Base-by-base conservation (phyloP, 495 filamentous ascomycete genomes). In the Daldinia bambusicola region DNA sequence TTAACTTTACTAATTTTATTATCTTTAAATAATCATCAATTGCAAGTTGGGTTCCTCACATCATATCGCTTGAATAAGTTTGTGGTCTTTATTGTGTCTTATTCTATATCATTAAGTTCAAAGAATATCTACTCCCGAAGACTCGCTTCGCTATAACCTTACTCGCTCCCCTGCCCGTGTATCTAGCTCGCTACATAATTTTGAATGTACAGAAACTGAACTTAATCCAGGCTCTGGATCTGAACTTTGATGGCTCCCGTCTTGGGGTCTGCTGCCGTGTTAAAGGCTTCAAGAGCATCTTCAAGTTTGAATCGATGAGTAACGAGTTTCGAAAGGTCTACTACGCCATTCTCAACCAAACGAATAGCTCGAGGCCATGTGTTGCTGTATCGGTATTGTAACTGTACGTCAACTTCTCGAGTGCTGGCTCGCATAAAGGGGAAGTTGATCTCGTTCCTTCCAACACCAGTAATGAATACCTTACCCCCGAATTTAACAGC, bases 211-310 rank as follows among this genome's bases (percentile, higher is more conserved):
- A 6, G 14, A 7, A 52, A 32, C 32, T 14, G 9, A 38, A 65
- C 20, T 32, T 75, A 83, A n/a, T 82, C 83, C 52, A 82, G 71
- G 75, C 89, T 91, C 81, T 90, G 86, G 71, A 97, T 98, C 84
- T 93, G 89, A 71, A 97, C 94, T 84, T 98, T 98, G 77, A 98
- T 97, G 13, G 94, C 94, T 2, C 95, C 94, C 40, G 90, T 97
- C 82, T 89, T 93, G n/a, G 92, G 89, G 80, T 97, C 88, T 2
- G 90, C 86, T 20, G 93, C 93, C 13, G 90, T 94, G 80, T 92
- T 87, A 79, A 98, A 98, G 26, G 95, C 95, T 81, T 94, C 87
- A 31, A 95, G 77, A 3, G 94, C 93, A 68, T 98, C 90, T 83
- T 97, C 95, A 10, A 97, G 80, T 38, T 84, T 75, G 80, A 91